phyloP scores from a whole-genome alignment of 192 early-diverging fungal species.

The Oehlia diaphana region DNA sequence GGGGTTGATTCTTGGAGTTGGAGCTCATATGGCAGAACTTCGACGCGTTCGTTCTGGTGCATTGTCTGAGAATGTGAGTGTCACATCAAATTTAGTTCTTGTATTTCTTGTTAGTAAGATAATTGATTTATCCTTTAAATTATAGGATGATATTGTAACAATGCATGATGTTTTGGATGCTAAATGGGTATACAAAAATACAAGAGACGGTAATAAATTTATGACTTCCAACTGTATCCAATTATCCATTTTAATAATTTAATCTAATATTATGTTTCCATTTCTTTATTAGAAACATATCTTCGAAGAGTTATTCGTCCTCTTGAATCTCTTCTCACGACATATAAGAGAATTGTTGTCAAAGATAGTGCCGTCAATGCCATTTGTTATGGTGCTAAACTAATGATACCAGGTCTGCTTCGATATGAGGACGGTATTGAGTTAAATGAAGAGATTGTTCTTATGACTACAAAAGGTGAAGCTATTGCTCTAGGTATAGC shows the following conservation, averaged over 20 bases:
- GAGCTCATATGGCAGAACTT: constrained; percentile 99
- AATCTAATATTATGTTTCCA: not conserved
- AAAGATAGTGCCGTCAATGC: constrained; percentile 99
- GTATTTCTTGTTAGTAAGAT: not conserved
- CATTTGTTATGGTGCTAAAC: constrained; percentile 98
- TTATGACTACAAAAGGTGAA: constrained; percentile 99
- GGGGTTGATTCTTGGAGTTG: constrained; percentile 91
- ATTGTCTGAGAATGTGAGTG: constrained; percentile 75
- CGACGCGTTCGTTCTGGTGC: constrained; percentile 94
- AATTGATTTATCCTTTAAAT: not conserved
- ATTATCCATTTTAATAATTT: not conserved
- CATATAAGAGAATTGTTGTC: constrained; percentile 97
- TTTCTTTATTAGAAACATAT: constrained; percentile 69
- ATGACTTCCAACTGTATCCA: not conserved
- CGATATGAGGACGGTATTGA: constrained; percentile 96
- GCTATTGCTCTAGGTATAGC: constrained; percentile 98
- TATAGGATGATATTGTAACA: constrained; percentile 86
- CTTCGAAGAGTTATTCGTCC: constrained; percentile 91
- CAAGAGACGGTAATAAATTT: constrained; percentile 63
- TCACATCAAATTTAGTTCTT: not conserved
- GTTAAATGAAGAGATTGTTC: constrained; percentile 93
- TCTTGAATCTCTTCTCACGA: constrained; percentile 89
- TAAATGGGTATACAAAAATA: constrained; percentile 98
- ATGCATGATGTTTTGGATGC: constrained; percentile 99
- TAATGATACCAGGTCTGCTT: constrained; percentile 97